Evolutionary conservation across 331 rosid genomes (phyloP).

Genomic region (Dryas integrifolia): DNA sequence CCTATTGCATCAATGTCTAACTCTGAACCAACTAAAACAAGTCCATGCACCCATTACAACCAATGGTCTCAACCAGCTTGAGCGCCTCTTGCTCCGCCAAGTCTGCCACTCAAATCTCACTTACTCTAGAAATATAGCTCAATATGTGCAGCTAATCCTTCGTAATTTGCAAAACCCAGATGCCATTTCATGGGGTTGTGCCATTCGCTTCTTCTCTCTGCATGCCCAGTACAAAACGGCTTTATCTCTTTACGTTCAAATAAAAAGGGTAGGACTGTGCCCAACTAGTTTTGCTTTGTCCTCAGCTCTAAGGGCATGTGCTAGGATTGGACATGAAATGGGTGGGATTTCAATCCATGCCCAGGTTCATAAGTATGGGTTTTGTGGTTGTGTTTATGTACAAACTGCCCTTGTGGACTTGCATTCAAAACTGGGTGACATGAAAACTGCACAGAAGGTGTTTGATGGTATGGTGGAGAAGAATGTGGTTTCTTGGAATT

Average conservation of each 20-base stretch:
- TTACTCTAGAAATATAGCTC: conserved; percentile 30
- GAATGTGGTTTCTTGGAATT: conserved; percentile 84
- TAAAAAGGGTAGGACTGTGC: conserved; percentile 53
- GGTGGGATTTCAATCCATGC: conserved; percentile 58
- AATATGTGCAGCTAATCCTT: conserved; percentile 46
- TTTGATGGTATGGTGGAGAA: conserved; percentile 62
- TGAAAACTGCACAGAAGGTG: conserved; percentile 44
- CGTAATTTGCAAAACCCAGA: conserved; percentile 52
- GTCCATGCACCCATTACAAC: conserved; percentile 30
- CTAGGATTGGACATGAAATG: conserved; percentile 35
- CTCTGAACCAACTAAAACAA: conserved; percentile 31
- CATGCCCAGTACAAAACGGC: conserved; percentile 61
- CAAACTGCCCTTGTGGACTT: conserved; percentile 65
- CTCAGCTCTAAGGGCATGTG: conserved; percentile 68
- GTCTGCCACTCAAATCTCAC: conserved; percentile 21
- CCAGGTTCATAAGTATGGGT: conserved; percentile 60
- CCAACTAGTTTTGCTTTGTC: conserved; percentile 63
- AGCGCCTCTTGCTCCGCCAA: conserved; percentile 26
- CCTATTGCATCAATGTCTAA: conserved; percentile 15
- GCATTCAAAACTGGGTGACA: conserved; percentile 53
- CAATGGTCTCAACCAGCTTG: conserved; percentile 27
- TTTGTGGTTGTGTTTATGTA: conserved; percentile 54
- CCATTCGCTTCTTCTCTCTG: conserved; percentile 64
- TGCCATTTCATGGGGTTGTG: conserved; percentile 63
- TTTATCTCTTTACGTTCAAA: conserved; percentile 52